Evolutionary conservation across 106 monocot genomes (phyloP).

Genomic region (Allium sativum): DNA sequence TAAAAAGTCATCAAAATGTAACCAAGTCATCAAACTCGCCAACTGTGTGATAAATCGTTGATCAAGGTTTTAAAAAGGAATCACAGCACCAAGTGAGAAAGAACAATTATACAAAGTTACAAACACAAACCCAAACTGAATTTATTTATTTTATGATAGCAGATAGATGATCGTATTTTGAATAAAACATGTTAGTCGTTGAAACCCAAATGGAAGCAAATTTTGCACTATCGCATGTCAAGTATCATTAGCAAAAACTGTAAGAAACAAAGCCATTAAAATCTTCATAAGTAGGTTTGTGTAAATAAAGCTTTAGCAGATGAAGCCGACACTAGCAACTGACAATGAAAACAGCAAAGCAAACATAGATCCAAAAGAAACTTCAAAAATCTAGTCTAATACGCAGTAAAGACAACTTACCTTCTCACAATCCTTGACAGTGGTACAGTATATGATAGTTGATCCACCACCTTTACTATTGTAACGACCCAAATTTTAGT

Average conservation of each 20-base stretch:
- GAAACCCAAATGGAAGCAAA: not conserved
- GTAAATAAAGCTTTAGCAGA: too few relatives aligned
- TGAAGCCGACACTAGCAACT: too few relatives aligned
- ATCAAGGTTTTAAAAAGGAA: too few relatives aligned
- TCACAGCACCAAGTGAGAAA: not conserved
- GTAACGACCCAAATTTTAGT: too few relatives aligned
- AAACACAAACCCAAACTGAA: not conserved
- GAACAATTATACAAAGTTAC: not conserved
- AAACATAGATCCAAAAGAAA: too few relatives aligned
- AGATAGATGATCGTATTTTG: not conserved
- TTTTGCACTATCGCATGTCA: not conserved
- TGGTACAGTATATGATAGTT: conserved; percentile 90
- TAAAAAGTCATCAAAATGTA: too few relatives aligned
- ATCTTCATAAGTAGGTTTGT: too few relatives aligned
- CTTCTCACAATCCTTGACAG: conserved; percentile 81
- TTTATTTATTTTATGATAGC: not conserved
- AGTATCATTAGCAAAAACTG: too few relatives aligned
- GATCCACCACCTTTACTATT: conserved; percentile 44
- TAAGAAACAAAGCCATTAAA: too few relatives aligned
- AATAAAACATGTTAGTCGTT: not conserved
- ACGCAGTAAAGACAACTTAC: conserved; percentile 15
- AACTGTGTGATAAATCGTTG: too few relatives aligned
- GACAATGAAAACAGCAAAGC: not conserved
- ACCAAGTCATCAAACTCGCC: too few relatives aligned
- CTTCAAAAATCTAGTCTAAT: too few relatives aligned